phyloP scores from a whole-genome alignment of 1,139 yeast genomes.

The Pneumocystis carinii region DNA sequence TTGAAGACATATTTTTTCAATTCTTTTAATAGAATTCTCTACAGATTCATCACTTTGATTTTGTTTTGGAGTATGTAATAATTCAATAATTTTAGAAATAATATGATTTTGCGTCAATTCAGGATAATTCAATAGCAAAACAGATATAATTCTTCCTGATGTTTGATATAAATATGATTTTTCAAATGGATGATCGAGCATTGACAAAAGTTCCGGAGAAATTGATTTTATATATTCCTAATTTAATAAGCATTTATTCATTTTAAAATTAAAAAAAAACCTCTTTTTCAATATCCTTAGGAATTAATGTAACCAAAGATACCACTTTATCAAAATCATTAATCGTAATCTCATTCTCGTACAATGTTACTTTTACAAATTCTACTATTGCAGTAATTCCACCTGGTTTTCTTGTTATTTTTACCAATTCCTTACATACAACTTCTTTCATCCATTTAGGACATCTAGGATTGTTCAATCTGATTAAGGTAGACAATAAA shows the following conservation, averaged over 20 bases:
- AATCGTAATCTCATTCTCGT: background rate
- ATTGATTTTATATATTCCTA: background rate
- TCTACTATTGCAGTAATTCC: background rate
- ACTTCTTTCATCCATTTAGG: background rate
- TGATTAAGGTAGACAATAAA: background rate
- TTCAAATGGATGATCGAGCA: background rate
- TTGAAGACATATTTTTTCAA: constrained; percentile 7
- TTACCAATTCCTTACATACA: background rate
- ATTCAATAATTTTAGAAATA: background rate
- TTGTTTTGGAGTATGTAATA: background rate
- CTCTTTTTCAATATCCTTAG: background rate
- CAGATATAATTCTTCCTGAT: background rate
- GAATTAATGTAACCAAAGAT: background rate
- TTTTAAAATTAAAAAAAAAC: background rate
- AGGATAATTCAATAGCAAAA: background rate
- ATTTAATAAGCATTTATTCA: background rate
- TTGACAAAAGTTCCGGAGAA: background rate
- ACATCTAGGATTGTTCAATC: background rate
- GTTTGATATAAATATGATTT: background rate
- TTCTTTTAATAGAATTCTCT: constrained; percentile 3
- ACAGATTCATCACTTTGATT: background rate
- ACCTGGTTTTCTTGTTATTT: background rate
- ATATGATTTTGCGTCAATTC: background rate
- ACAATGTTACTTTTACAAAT: background rate
- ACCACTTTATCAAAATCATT: background rate